A percentile compares a stretch with the other conserved stretches of the same genome.
phyloP scores from a whole-genome alignment of 805 yeast genomes.

The Starmera caribaea region DNA sequence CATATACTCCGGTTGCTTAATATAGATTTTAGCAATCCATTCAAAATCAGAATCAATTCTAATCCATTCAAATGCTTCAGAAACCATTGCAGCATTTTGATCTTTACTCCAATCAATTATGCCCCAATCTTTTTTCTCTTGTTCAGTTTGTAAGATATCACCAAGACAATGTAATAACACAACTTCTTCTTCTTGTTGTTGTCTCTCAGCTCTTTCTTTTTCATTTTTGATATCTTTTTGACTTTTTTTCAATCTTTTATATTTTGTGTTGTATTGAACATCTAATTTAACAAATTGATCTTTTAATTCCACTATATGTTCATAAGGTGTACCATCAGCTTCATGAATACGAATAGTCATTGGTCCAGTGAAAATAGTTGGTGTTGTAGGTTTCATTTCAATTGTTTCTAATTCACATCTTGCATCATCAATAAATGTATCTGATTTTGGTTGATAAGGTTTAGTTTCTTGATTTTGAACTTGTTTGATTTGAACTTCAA shows the following conservation, averaged over 20 bases:
- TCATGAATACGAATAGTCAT: slow-evolving; percentile 96
- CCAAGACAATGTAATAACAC: slow-evolving; percentile 56
- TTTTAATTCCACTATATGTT: slow-evolving; percentile 87
- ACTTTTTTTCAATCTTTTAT: slow-evolving; percentile 67
- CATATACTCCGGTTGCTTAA: slow-evolving; percentile 93
- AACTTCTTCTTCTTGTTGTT: slow-evolving; percentile 23
- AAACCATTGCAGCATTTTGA: slow-evolving; percentile 56
- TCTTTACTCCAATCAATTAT: slow-evolving; percentile 60
- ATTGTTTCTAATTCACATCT: slow-evolving; percentile 7
- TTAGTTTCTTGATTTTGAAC: slow-evolving; percentile 60
- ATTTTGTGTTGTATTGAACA: slow-evolving; percentile 91
- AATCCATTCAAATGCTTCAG: slow-evolving; percentile 95
- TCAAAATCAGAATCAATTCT: slow-evolving; percentile 97
- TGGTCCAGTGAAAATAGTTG: slow-evolving; percentile 70
- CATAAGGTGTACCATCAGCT: slow-evolving; percentile 97
- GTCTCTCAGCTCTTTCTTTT: slow-evolving; percentile 28
- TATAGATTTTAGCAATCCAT: slow-evolving; percentile 79
- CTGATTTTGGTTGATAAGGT: slow-evolving; percentile 23
- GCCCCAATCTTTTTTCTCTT: slow-evolving; percentile 63
- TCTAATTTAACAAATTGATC: slow-evolving; percentile 82
- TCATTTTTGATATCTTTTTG: slow-evolving; percentile 29
- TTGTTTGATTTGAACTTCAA: slow-evolving; percentile 91
- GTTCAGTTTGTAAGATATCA: slow-evolving; percentile 53
- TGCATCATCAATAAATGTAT: slow-evolving; percentile 31
- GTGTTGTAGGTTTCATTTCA: slow-evolving; percentile 6